Conservation (phyloP, 306 rosid species). For the Notholithocarpus densiflorus region DNA sequence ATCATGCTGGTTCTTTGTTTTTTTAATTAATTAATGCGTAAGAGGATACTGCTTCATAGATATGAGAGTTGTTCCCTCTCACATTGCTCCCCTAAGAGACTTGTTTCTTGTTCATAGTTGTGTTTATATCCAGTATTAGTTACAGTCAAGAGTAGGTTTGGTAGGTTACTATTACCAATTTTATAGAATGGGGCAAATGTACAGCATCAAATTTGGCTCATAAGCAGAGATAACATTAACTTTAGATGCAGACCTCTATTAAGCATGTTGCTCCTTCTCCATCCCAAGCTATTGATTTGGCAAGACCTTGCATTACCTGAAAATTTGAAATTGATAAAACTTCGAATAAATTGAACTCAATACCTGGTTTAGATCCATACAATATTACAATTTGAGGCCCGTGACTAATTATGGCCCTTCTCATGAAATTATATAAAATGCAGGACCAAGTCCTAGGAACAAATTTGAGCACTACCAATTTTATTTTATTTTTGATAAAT, state of each 20-base stretch:
- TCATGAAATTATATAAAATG: conserved; percentile 1
- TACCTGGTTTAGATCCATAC: conserved; percentile 1
- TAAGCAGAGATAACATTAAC: conserved; percentile 17
- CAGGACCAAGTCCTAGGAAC: not conserved
- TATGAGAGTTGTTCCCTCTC: not conserved
- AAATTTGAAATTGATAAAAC: conserved; percentile 15
- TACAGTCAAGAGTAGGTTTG: not conserved
- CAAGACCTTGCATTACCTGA: conserved; percentile 99
- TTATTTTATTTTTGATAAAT: not conserved
- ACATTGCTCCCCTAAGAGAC: not conserved
- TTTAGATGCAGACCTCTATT: conserved; percentile 63
- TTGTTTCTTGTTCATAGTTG: conserved; percentile 7
- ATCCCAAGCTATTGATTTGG: conserved; percentile 95
- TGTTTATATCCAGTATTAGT: not conserved
- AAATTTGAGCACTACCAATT: not conserved
- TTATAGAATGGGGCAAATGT: not conserved
- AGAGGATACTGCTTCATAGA: not conserved
- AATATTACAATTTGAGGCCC: conserved; percentile 10
- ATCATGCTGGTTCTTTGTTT: not conserved
- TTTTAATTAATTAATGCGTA: too few species aligned
- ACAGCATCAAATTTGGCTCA: not conserved
- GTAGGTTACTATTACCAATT: not conserved
- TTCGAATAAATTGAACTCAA: not conserved
- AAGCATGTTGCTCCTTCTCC: conserved; percentile 99
- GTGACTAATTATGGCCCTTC: not conserved